These are phyloP conservation scores for Lichtheimia ramosa DNA, from an alignment of 371 early-diverging fungal genomes.

Conservation along the genomic window DNA sequence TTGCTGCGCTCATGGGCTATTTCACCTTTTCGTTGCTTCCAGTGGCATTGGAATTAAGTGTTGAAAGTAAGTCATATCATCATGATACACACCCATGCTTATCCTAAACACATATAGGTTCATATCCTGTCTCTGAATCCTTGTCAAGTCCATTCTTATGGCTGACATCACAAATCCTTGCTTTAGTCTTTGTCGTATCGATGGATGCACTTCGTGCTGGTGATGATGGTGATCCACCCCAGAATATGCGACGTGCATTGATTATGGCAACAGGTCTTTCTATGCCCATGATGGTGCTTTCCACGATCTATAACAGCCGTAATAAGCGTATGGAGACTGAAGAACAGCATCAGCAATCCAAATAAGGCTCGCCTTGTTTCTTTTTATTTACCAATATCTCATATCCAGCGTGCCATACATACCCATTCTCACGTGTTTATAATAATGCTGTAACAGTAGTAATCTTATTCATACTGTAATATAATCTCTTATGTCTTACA, in stretches of 20 bases:
- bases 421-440: background rate
- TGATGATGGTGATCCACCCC: slow-evolving; percentile 24
- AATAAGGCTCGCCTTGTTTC: background rate
- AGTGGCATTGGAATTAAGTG: slow-evolving; percentile 43
- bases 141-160: slow-evolving; percentile 45
- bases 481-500: no score
- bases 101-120: slow-evolving; percentile 17
- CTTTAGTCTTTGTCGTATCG: slow-evolving; percentile 27
- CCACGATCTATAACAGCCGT: slow-evolving; percentile 31
- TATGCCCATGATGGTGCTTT: slow-evolving; percentile 30
- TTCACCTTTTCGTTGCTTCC: slow-evolving; percentile 44
- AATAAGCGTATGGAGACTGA: slow-evolving; percentile 40
- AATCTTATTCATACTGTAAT: background rate
- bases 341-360: slow-evolving; percentile 13
- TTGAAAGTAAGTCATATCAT: slow-evolving; percentile 36
- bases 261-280: slow-evolving; percentile 30
- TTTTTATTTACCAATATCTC: background rate
- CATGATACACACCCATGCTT: background rate
- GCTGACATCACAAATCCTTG: slow-evolving; percentile 39
- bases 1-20: slow-evolving; percentile 37
- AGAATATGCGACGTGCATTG: slow-evolving; percentile 31
- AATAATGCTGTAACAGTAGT: background rate
- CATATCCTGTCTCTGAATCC: slow-evolving; percentile 46
- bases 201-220: slow-evolving; percentile 40
- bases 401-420: background rate